Conservation (phyloP, 139 green algal species). For the Picocystis salinarum region DNA sequence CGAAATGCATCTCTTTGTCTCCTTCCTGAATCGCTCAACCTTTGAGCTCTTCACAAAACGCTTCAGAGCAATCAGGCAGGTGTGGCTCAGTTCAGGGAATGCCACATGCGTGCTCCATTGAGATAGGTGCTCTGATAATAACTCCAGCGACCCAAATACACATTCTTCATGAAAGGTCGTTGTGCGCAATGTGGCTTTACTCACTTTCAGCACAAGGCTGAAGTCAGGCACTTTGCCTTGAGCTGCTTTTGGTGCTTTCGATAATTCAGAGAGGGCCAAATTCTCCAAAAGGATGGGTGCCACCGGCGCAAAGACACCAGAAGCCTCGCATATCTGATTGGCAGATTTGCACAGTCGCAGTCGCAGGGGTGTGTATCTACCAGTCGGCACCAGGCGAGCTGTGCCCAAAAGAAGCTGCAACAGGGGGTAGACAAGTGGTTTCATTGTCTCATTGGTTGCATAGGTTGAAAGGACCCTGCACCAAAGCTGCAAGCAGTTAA, state of each 20-base stretch:
- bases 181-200: conserved; percentile 9
- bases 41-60: conserved; percentile 49
- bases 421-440: conserved; percentile 70
- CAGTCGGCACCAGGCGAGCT: conserved; percentile 63
- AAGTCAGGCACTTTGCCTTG: conserved; percentile 7
- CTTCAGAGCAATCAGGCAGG: conserved; percentile 16
- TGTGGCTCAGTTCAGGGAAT: conserved; percentile 75
- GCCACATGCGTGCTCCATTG: conserved; percentile 50
- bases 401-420: conserved; percentile 50
- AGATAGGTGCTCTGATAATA: conserved; percentile 55
- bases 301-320: conserved; percentile 52
- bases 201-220: conserved; percentile 7
- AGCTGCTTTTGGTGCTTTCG: conserved; percentile 5
- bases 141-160: conserved; percentile 40
- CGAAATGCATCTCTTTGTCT: conserved; percentile 8
- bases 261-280: conserved; percentile 9
- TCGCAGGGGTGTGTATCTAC: conserved; percentile 72
- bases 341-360: conserved; percentile 40
- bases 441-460: conserved; percentile 17
- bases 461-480: conserved; percentile 28
- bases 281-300: conserved; percentile 59
- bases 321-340: conserved; percentile 31
- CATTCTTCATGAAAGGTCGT: conserved; percentile 59
- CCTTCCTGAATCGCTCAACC: conserved; percentile 53
- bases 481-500: conserved; percentile 85